phyloP scores from a whole-genome alignment of 192 early-diverging fungal species.

The Coemansia sp. region DNA sequence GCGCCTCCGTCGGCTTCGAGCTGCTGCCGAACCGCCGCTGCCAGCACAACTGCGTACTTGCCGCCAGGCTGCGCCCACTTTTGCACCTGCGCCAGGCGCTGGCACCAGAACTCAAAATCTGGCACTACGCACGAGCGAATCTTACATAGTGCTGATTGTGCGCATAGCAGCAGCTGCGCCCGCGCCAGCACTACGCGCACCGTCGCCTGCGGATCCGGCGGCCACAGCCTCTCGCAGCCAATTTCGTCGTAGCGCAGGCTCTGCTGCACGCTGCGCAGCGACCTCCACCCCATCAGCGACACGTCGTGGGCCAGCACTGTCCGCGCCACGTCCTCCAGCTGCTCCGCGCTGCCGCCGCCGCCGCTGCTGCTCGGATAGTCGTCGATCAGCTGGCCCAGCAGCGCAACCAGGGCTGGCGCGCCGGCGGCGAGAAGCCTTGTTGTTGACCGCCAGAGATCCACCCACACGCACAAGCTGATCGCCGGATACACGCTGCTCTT shows the following conservation, averaged over 20 bases:
- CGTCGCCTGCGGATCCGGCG: not conserved
- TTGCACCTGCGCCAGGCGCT: not conserved
- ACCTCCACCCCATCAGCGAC: conserved; percentile 40
- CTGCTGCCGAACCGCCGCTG: not conserved
- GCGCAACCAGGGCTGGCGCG: conserved; percentile 3
- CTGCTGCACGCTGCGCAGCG: conserved; percentile 25
- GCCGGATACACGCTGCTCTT: conserved; percentile 19
- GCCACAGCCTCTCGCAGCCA: not conserved
- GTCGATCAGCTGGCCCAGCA: conserved; percentile 10
- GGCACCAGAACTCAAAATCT: conserved; percentile 7
- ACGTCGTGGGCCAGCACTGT: conserved; percentile 41
- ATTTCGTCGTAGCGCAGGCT: conserved; percentile 21
- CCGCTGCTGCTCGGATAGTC: not conserved
- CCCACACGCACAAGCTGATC: conserved; percentile 38
- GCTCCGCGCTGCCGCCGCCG: not conserved
- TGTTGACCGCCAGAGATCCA: conserved; percentile 44
- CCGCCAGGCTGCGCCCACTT: not conserved
- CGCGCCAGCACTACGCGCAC: not conserved
- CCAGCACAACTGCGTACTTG: not conserved
- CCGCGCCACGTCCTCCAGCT: not conserved
- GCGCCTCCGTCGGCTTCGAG: not conserved
- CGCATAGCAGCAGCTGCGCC: not conserved
- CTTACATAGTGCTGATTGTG: not conserved
- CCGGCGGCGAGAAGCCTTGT: not conserved
- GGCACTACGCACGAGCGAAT: not conserved